Percentiles rank a stretch among this genome's conserved stretches.
Evolutionary conservation across 2,329 filamentous ascomycete genomes (phyloP).

Genomic region (Sporothrix inflata): DNA sequence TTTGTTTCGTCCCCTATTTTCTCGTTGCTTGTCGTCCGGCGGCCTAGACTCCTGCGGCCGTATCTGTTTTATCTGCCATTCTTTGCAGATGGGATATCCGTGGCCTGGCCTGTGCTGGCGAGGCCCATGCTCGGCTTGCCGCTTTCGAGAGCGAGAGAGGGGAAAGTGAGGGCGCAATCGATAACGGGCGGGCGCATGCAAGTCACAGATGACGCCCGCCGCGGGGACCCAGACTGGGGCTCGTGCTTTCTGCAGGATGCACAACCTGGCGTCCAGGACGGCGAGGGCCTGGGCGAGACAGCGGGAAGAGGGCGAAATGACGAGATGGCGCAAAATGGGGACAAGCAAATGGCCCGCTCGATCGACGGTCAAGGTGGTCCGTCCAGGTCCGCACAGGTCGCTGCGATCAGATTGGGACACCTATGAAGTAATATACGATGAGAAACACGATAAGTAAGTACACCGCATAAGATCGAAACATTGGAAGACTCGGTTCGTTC

Average conservation of each 20-base stretch:
- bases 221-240: slow-evolving; percentile 5
- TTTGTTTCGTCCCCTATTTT: background rate
- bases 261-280: background rate
- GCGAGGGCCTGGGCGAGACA: background rate
- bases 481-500: background rate
- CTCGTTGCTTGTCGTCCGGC: background rate
- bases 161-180: background rate
- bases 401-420: background rate
- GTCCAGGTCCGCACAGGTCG: background rate
- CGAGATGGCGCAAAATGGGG: background rate
- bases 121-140: slow-evolving; percentile 18
- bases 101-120: slow-evolving; percentile 13
- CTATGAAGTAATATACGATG: slow-evolving; percentile 19
- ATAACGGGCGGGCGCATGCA: slow-evolving; percentile 19
- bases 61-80: slow-evolving; percentile 14
- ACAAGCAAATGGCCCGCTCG: background rate
- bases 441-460: slow-evolving; percentile 3
- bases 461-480: background rate
- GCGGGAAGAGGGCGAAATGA: background rate
- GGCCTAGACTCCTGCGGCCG: background rate
- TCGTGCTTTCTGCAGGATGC: slow-evolving; percentile 22
- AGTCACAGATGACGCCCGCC: slow-evolving; percentile 18
- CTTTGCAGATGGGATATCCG: slow-evolving; percentile 1
- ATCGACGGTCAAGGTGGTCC: slow-evolving; percentile 2
- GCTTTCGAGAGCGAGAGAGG: background rate